Evolutionary conservation across 768 basidiomycete species (phyloP).

Genomic region (Termitomyces sp.): DNA sequence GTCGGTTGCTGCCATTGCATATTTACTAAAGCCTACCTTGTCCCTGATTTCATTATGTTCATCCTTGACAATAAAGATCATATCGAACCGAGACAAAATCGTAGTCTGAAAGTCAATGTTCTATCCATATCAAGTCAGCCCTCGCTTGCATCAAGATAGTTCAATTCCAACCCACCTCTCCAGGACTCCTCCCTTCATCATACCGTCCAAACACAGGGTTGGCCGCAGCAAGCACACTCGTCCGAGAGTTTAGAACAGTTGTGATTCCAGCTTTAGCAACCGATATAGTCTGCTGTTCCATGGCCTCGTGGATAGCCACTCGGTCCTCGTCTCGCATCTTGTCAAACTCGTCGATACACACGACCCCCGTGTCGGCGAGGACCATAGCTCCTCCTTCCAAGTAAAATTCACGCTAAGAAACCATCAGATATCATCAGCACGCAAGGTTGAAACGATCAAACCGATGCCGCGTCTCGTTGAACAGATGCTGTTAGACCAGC

Average conservation of each 20-base stretch:
- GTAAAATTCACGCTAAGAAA: conserved; percentile 86
- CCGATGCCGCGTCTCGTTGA: conserved; percentile 87
- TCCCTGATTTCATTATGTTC: conserved; percentile 95
- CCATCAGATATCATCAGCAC: conserved; percentile 2
- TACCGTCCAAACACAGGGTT: conserved; percentile 98
- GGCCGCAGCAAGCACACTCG: conserved; percentile 93
- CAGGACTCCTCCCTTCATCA: conserved; percentile 93
- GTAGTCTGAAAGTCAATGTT: conserved; percentile 99
- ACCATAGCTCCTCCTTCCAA: conserved; percentile 99
- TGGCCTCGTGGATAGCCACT: conserved; percentile 98
- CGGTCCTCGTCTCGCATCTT: conserved; percentile 99
- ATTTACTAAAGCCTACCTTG: conserved; percentile 40
- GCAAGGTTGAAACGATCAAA: conserved; percentile 28
- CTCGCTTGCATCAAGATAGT: neutral
- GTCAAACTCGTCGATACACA: conserved; percentile 99
- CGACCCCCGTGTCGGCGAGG: conserved; percentile 94
- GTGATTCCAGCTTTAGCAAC: conserved; percentile 99
- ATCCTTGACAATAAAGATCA: conserved; percentile 99
- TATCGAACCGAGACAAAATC: conserved; percentile 96
- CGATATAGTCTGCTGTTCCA: conserved; percentile 99
- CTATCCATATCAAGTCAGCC: conserved; percentile 24
- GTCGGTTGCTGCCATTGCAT: neutral
- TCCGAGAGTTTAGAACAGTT: conserved; percentile 92
- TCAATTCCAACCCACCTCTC: conserved; percentile 53
- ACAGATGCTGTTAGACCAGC: conserved; percentile 98